Conservation (phyloP, 2,329 filamentous ascomycete species). For the Aspergillus niger region DNA sequence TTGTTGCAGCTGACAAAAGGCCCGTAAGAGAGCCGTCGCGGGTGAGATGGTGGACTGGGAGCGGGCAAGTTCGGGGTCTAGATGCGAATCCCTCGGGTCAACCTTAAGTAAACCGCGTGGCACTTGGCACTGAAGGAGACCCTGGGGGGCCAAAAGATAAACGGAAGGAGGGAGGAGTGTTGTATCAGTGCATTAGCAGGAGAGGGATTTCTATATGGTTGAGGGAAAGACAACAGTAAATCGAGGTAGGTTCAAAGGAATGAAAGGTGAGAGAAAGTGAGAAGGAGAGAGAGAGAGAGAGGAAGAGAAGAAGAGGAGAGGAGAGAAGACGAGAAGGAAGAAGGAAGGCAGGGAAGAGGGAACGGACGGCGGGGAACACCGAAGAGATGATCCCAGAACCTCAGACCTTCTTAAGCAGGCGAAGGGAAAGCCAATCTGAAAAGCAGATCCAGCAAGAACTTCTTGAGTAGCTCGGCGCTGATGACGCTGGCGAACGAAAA, state of each 20-base stretch:
- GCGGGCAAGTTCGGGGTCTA: slow-evolving; percentile 18
- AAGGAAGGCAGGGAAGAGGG: not conserved
- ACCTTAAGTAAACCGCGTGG: slow-evolving; percentile 15
- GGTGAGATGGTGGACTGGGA: not conserved
- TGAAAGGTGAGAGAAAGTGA: not conserved
- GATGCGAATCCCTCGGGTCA: slow-evolving; percentile 15
- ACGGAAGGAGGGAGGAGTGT: not conserved
- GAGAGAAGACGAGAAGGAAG: not conserved
- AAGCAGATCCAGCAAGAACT: not conserved
- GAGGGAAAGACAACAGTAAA: not conserved
- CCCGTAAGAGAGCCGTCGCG: slow-evolving; percentile 2
- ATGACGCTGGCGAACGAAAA: slow-evolving; percentile 13
- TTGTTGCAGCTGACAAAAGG: slow-evolving; percentile 8
- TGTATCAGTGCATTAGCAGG: not conserved
- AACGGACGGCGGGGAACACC: not conserved
- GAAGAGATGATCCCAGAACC: not conserved
- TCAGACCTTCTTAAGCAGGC: too few species aligned
- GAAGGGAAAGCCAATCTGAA: not conserved
- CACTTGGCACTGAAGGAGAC: slow-evolving; percentile 11
- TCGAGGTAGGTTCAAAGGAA: not conserved
- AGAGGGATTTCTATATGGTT: too few species aligned
- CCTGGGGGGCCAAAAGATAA: not conserved
- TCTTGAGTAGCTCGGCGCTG: not conserved
- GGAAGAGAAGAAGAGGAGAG: not conserved
- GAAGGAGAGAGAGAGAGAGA: not conserved